These are phyloP conservation scores for Oxalis stricta DNA, from an alignment of 441 rosid species.

Conservation along the genomic window DNA sequence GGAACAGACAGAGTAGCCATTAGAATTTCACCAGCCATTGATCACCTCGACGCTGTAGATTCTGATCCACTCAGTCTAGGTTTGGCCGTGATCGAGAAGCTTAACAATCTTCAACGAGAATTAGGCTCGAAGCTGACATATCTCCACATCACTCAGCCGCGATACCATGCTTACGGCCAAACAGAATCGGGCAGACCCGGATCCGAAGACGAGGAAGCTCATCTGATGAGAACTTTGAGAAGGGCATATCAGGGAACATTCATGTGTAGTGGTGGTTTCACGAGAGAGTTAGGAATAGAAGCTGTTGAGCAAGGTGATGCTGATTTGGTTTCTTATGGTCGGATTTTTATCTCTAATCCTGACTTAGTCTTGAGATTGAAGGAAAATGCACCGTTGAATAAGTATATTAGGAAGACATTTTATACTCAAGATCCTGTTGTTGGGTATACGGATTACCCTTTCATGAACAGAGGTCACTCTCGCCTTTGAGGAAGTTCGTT, in stretches of 20 bases:
- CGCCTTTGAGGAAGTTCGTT: constrained; percentile 28
- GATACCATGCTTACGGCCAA: constrained; percentile 68
- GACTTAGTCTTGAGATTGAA: constrained; percentile 56
- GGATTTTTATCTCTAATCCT: constrained; percentile 73
- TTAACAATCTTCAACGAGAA: constrained; percentile 47
- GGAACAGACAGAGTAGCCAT: constrained; percentile 53
- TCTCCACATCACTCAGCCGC: constrained; percentile 84
- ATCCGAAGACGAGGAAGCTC: constrained; percentile 62
- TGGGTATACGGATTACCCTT: constrained; percentile 84
- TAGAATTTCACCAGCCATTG: constrained; percentile 79
- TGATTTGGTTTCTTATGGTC: constrained; percentile 69
- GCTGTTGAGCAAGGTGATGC: constrained; percentile 63
- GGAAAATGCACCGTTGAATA: constrained; percentile 47
- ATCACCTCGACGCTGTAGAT: constrained; percentile 71
- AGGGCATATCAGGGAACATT: constrained; percentile 57
- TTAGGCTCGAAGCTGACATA: constrained; percentile 41
- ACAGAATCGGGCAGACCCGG: constrained; percentile 63
- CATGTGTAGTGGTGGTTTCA: constrained; percentile 71
- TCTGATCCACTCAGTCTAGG: constrained; percentile 67
- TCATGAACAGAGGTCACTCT: constrained; percentile 22
- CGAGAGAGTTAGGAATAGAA: constrained; percentile 55
- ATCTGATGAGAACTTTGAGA: constrained; percentile 40
- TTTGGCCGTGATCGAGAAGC: constrained; percentile 48
- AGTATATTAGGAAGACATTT: constrained; percentile 61
- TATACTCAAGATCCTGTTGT: constrained; percentile 68